Percentiles rank a stretch among this genome's conserved stretches.
These are phyloP conservation scores for Trichoderma endophyticum DNA, from an alignment of 2,329 filamentous ascomycete species.

Conservation along the genomic window DNA sequence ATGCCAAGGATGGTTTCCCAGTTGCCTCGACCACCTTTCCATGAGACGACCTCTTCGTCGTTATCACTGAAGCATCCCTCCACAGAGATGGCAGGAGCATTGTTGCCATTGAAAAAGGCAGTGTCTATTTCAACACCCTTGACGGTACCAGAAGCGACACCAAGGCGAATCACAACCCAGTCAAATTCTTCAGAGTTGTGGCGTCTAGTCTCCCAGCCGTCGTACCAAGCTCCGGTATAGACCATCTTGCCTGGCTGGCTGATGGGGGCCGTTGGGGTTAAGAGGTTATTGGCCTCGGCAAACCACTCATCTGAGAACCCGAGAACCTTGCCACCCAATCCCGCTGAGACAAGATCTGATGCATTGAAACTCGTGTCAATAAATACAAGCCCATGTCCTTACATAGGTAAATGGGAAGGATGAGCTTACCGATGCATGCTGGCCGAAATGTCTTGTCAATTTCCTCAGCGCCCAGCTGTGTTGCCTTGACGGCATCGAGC, in stretches of 20 bases:
- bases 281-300: conserved; percentile 60
- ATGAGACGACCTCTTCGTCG: conserved; percentile 62
- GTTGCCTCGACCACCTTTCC: conserved; percentile 55
- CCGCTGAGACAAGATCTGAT: conserved; percentile 61
- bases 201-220: conserved; percentile 66
- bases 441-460: conserved; percentile 63
- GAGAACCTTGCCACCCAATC: conserved; percentile 61
- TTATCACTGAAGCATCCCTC: conserved; percentile 68
- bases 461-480: conserved; percentile 47
- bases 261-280: conserved; percentile 62
- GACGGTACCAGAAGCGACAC: conserved; percentile 68
- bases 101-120: conserved; percentile 77
- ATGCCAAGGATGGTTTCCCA: conserved; percentile 71
- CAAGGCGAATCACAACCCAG: conserved; percentile 64
- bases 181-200: conserved; percentile 64
- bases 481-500: conserved; percentile 52
- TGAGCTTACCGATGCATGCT: conserved; percentile 53
- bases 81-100: conserved; percentile 74
- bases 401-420: neutral
- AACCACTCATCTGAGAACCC: conserved; percentile 69
- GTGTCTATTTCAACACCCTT: conserved; percentile 77
- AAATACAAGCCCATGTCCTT: neutral
- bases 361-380: conserved; percentile 33
- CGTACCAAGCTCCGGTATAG: conserved; percentile 67
- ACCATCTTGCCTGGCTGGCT: conserved; percentile 65